Base-by-base conservation (phyloP, 352 stramenopile species). In the Phytophthora multivora region DNA sequence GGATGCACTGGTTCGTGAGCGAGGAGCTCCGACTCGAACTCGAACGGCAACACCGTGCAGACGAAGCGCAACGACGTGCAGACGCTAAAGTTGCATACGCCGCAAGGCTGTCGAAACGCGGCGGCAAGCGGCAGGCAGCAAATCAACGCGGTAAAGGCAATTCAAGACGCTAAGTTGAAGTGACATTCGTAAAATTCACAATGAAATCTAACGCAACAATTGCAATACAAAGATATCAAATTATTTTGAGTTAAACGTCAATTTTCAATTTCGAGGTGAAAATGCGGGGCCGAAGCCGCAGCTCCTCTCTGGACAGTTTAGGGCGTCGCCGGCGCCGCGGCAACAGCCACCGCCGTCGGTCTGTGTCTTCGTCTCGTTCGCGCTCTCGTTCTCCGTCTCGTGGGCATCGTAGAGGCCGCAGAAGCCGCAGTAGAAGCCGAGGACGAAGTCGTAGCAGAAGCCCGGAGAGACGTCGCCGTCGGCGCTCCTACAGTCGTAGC, bases 271-370 rank as follows among this genome's bases (percentile, higher is more conserved):
- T 39, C 16, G 11, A 16, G 11, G 33, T 68, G 12, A 57, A 41
- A 62, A 63, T 38, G 18, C 56, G 41, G 1, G 55, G 51, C 39
- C 68, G 54, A 46, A 75, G 63, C 40, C 80, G 81, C 28, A 91
- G 83, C 54, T 58, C 52, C 18, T 93, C 84, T 18, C 49, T 90
- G 23, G 84, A 93, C 69, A 90, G 77, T 54, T 69, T 90, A 46
- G 84, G 84, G 12, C 80, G 80, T 33, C 51, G 64, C 25, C 40
- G 54, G 1, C 54, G 66, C 15, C 59, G 64, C 1, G 21, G 60
- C 5, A 61, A 33, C 4, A 56, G 63, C 3, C 70, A 60, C n/a
- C 52, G 42, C 5, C 78, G 65, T 21, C 62, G 59, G 0, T 77
- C 72, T 12, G 33, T 54, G 0, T 79, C 69, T 9, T 50, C 48